These are phyloP conservation scores for Hypomontagnella submonticulosa DNA, from an alignment of 495 filamentous ascomycete species.

Conservation along the genomic window DNA sequence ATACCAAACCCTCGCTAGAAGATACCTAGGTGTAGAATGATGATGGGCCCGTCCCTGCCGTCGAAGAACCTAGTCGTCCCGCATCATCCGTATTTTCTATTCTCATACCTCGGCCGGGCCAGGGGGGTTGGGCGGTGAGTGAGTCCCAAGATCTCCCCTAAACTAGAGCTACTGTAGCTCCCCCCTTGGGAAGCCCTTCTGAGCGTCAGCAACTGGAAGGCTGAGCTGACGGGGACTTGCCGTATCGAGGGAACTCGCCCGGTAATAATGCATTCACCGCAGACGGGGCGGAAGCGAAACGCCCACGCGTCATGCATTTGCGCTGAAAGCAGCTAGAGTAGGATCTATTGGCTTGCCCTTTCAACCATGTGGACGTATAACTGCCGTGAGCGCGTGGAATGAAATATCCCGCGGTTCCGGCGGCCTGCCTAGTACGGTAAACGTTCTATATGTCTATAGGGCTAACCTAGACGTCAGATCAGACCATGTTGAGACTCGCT, in stretches of 20 bases:
- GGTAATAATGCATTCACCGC: constrained; percentile 29
- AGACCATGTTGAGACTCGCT: constrained; percentile 29
- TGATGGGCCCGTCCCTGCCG: neutral
- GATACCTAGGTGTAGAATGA: constrained; percentile 14
- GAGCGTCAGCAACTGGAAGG: constrained; percentile 45
- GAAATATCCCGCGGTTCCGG: constrained; percentile 31
- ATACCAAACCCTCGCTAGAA: constrained; percentile 2
- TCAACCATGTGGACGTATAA: constrained; percentile 11
- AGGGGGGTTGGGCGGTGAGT: constrained; percentile 31
- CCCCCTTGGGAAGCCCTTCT: constrained; percentile 7
- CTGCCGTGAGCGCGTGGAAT: constrained; percentile 18
- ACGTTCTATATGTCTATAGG: constrained; percentile 10
- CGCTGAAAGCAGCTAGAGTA: constrained; percentile 30
- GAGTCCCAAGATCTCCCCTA: constrained; percentile 8
- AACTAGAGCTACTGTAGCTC: no score
- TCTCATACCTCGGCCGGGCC: neutral
- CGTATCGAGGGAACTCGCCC: constrained; percentile 29
- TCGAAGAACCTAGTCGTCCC: constrained; percentile 2
- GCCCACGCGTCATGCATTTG: constrained; percentile 25
- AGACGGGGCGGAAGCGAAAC: neutral
- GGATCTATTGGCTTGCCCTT: constrained; percentile 23
- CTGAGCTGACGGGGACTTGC: constrained; percentile 41
- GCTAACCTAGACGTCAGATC: constrained; percentile 33
- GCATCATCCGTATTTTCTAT: constrained; percentile 22
- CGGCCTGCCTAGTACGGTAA: constrained; percentile 21